phyloP scores from a whole-genome alignment of 192 early-diverging fungal species.

The Coemansia reversa region DNA sequence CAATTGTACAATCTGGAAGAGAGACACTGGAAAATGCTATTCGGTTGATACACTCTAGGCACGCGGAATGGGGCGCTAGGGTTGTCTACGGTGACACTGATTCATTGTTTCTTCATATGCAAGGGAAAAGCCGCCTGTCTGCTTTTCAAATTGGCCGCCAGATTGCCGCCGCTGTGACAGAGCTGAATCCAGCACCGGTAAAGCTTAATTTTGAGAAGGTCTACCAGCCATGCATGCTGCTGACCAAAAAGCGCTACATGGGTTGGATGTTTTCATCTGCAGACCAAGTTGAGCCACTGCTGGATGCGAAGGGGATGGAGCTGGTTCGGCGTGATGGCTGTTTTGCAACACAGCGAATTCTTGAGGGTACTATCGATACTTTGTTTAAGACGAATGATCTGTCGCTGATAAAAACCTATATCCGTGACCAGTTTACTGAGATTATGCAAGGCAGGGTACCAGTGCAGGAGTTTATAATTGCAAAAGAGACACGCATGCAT shows the following conservation, averaged over 20 bases:
- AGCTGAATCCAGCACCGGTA: slow-evolving; percentile 74
- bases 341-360: slow-evolving; percentile 70
- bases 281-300: slow-evolving; percentile 64
- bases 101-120: slow-evolving; percentile 80
- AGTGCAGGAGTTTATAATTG: slow-evolving; percentile 81
- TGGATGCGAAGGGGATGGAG: slow-evolving; percentile 97
- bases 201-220: slow-evolving; percentile 96
- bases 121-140: slow-evolving; percentile 63
- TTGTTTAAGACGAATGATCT: slow-evolving; percentile 82
- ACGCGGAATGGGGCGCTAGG: slow-evolving; percentile 64
- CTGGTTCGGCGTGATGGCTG: slow-evolving; percentile 90
- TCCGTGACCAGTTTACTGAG: slow-evolving; percentile 69
- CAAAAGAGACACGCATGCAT: slow-evolving; percentile 82
- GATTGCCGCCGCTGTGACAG: slow-evolving; percentile 75
- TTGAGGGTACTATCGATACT: slow-evolving; percentile 74
- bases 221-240: slow-evolving; percentile 82
- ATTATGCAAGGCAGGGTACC: slow-evolving; percentile 67
- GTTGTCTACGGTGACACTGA: slow-evolving; percentile 97
- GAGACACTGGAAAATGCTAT: slow-evolving; percentile 79
- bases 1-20: slow-evolving; percentile 84
- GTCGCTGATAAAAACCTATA: slow-evolving; percentile 72
- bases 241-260: slow-evolving; percentile 94
- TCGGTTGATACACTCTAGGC: slow-evolving; percentile 58
- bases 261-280: slow-evolving; percentile 77
- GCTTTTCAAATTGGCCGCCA: slow-evolving; percentile 83